Evolutionary conservation across 1,139 yeast genomes (phyloP), one percentile per base, ranked within the genome.

Genomic region (Yamadazyma sp.): DNA sequence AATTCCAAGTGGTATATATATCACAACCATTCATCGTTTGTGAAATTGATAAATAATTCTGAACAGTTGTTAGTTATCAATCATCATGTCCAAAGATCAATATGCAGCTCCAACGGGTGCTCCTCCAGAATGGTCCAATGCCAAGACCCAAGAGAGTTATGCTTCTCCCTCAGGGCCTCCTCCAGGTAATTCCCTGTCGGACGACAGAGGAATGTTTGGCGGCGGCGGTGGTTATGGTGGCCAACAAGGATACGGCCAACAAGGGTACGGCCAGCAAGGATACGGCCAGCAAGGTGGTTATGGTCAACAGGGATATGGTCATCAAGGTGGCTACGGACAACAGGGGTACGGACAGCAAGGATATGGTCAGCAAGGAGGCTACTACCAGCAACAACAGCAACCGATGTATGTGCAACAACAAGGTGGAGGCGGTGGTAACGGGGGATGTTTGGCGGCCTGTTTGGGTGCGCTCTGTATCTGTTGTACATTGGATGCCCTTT

Each of bases 391-490:
- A 38, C 64, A 75, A 52, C 85, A 75, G 48, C 86, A 80, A 51
- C 87, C 86, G 0, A 73, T 80, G 55, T 81, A 81, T 47, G 87
- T 81, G 10, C 73, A 44, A 31, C 48, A 43, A 33, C 48, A 45
- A 39, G 31, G 28, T 12, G n/a, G 32, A 10, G 31, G 34, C n/a
- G 36, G 41, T 11, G 62, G 62, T 17, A 59, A 59, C 33, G 71
- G 68, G 36, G 77, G 73, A 41, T 83, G 88, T 61, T 70, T 82
- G 54, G 72, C 79, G 62, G 89, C 80, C 4, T 83, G 89, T 65
- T 67, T 83, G 51, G 88, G 82, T 22, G 88, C 87, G 9, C 50
- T 82, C 61, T 83, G 91, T 77, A 54, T 83, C 48, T 84, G 92
- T 59, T 83, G 87, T 62, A 79, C 89, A 5, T 65, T 83, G 51